phyloP scores from a whole-genome alignment of 495 filamentous ascomycete species.

The Lasiosphaeris hirsuta region DNA sequence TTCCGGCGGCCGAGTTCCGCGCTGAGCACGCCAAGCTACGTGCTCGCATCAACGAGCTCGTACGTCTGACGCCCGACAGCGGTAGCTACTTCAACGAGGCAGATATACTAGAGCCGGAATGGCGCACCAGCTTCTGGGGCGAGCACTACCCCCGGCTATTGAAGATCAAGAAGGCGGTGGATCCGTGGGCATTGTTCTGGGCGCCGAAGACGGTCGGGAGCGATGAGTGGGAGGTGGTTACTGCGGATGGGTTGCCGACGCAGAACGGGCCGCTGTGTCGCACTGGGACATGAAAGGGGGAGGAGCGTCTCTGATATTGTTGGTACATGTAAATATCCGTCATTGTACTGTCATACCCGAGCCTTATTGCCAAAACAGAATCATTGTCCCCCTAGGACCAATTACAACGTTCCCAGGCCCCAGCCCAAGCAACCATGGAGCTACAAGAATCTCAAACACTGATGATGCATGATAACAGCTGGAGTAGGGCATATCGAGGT shows the following conservation, averaged over 20 bases:
- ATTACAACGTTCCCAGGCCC: no score
- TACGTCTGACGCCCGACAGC: slow-evolving; percentile 27
- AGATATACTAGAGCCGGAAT: slow-evolving; percentile 53
- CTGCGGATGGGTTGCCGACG: slow-evolving; percentile 28
- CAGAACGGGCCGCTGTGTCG: slow-evolving; percentile 38
- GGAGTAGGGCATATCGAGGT: no score
- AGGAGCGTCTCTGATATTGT: no score
- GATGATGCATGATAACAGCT: no score
- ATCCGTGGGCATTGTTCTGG: slow-evolving; percentile 55
- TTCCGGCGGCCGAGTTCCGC: slow-evolving; percentile 16
- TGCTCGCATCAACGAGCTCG: slow-evolving; percentile 29
- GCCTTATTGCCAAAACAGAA: no score
- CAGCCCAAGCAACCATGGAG: no score
- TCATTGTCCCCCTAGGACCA: no score
- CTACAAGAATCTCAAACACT: no score
- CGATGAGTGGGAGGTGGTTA: slow-evolving; percentile 44
- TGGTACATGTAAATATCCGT: no score
- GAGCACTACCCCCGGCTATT: slow-evolving; percentile 47
- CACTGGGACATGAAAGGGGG: background rate
- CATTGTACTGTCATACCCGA: no score
- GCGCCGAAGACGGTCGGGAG: slow-evolving; percentile 52
- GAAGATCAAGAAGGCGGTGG: slow-evolving; percentile 48
- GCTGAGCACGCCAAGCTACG: slow-evolving; percentile 20
- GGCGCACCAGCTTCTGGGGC: slow-evolving; percentile 57
- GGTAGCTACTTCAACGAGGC: slow-evolving; percentile 48